Evolutionary conservation across 2,329 filamentous ascomycete genomes (phyloP), one percentile per base, ranked within the genome.

Genomic region (Fusarium tanahbumbuense): DNA sequence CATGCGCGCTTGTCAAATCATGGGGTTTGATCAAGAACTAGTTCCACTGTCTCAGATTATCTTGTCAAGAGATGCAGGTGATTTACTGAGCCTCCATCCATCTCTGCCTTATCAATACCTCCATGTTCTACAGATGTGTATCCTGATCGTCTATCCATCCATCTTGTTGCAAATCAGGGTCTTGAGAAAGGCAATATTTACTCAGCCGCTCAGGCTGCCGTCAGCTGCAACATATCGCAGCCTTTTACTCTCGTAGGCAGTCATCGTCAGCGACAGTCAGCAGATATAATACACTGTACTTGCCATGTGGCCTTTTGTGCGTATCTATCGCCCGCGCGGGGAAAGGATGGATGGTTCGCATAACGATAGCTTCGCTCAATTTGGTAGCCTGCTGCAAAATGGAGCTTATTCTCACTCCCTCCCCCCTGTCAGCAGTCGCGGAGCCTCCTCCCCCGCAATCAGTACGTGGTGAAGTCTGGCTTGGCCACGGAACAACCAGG

Each of bases 391-490:
- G 28, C 28, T 28, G 28, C 28, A 28, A 28, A 28, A 28, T 28
- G 28, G 28, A 65, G 60, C 32, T 46, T 64, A 70, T 59, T 37
- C 30, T 40, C 67, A 70, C 67, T 63, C 67, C 67, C 60, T 45
- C 32, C 41, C 67, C 67, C 67, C 62, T 70, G 62, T 67, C 44
- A 66, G 55, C 50, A 23, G 28, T 18, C 48, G 32, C 42, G 25
- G 34, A 48, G 30, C 61, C 65, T 68, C 65, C 48, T 62, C 61
- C 67, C 67, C 67, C 67, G 67, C 67, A 70, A 67, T 67, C 64
- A 62, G 56, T 63, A 64, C 66, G 62, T 64, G 65, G 48, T 63
- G 48, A 48, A 57, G 67, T 45, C 52, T 67, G 63, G 64, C 64
- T 67, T 45, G 61, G 41, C 64, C 64, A 52, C 34, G 34, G 34